phyloP scores from a whole-genome alignment of 1,139 yeast species.

The Hyphopichia buzzinii region DNA sequence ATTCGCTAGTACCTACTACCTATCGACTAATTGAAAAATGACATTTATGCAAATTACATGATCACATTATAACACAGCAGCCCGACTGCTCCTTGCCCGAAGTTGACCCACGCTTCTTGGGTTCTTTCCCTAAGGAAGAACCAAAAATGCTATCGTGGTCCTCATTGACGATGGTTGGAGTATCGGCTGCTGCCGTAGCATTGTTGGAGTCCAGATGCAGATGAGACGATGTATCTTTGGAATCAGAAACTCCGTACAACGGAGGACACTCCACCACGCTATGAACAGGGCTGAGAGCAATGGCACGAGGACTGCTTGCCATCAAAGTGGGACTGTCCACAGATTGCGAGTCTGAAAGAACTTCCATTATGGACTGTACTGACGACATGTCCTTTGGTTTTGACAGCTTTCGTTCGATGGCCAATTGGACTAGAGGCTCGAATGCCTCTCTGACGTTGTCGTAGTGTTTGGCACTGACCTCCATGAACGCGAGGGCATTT shows the following conservation, averaged over 20 bases:
- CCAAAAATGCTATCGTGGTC: too few species aligned
- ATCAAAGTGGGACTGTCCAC: neutral
- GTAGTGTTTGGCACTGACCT: constrained; percentile 26
- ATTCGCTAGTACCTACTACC: too few species aligned
- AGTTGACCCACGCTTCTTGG: too few species aligned
- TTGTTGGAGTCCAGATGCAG: too few species aligned
- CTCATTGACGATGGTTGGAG: too few species aligned
- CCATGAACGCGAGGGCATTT: constrained; percentile 28
- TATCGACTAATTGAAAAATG: too few species aligned
- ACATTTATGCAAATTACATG: neutral
- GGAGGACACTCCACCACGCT: too few species aligned
- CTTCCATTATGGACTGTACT: constrained; percentile 9
- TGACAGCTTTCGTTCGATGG: constrained; percentile 3
- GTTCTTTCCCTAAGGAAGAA: too few species aligned
- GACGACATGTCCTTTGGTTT: constrained; percentile 7
- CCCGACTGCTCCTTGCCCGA: constrained; percentile 5
- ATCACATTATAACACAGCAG: constrained; percentile 14
- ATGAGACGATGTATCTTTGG: too few species aligned
- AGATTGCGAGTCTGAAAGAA: constrained; percentile 3
- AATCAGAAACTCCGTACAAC: too few species aligned
- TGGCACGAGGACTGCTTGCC: neutral
- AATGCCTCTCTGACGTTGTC: constrained; percentile 27
- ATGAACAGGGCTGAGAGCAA: too few species aligned
- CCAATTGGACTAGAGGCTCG: constrained; percentile 21
- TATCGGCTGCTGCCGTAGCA: too few species aligned